Percentiles rank a stretch among this genome's conserved stretches.
Evolutionary conservation across 306 rosid genomes (phyloP).

Genomic region (Echinosophora koreensis): DNA sequence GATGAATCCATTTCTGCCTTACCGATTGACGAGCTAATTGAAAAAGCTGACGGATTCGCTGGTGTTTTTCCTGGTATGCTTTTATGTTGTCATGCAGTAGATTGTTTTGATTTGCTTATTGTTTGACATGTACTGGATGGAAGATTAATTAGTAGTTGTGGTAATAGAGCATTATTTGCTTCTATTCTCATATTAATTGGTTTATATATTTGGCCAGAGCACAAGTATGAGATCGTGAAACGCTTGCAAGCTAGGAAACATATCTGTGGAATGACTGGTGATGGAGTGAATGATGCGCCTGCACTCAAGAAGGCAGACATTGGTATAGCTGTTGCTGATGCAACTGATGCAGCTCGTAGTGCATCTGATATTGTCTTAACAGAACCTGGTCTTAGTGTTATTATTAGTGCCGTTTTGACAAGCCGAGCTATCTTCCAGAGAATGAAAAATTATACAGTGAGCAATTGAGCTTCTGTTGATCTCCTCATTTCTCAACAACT

Average conservation of each 20-base stretch:
- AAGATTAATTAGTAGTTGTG: constrained; percentile 13
- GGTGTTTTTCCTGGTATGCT: constrained; percentile 94
- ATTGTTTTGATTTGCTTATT: constrained; percentile 19
- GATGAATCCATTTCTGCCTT: constrained; percentile 92
- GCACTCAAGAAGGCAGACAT: constrained; percentile 99
- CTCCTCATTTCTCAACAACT: constrained; percentile 19
- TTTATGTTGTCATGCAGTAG: constrained; percentile 1
- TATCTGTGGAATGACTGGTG: constrained; percentile 99
- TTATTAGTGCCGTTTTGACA: constrained; percentile 97
- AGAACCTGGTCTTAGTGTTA: constrained; percentile 97
- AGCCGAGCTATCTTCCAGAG: constrained; percentile 98
- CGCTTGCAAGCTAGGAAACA: constrained; percentile 99
- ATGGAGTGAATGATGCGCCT: constrained; percentile 99
- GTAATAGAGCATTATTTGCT: neutral
- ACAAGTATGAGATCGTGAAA: constrained; percentile 97
- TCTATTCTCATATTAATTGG: constrained; percentile 40
- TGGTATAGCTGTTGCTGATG: constrained; percentile 99
- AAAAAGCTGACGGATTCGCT: constrained; percentile 98
- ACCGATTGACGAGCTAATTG: constrained; percentile 91
- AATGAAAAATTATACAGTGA: constrained; percentile 98
- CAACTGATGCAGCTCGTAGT: constrained; percentile 99
- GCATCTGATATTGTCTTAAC: constrained; percentile 98
- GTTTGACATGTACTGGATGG: constrained; percentile 16
- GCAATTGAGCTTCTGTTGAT: constrained; percentile 42
- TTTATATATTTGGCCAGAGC: constrained; percentile 65